These are phyloP conservation scores for Odonthalia washingtoniensis DNA, from an alignment of 31 red algal species.

Conservation along the genomic window DNA sequence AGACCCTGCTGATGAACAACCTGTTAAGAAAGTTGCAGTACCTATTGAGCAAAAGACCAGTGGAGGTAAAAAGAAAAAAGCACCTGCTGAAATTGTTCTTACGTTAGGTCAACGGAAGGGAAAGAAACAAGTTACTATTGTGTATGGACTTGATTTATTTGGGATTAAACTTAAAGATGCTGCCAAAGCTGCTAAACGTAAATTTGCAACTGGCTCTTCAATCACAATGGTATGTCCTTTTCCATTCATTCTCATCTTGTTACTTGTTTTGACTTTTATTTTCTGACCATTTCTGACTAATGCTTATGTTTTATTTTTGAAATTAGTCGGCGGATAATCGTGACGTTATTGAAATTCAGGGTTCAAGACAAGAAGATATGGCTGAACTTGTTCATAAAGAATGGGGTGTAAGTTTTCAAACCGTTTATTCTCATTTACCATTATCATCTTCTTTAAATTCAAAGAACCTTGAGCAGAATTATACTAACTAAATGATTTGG, in stretches of 20 bases:
- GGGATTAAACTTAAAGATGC: slow-evolving; percentile 83
- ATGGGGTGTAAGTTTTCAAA: slow-evolving; percentile 58
- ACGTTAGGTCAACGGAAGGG: slow-evolving; percentile 67
- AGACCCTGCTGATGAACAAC: slow-evolving; percentile 36
- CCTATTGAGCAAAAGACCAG: slow-evolving; percentile 68
- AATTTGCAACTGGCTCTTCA: slow-evolving; percentile 74
- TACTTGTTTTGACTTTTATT: neutral
- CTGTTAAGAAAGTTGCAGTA: slow-evolving; percentile 53
- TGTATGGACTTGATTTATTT: slow-evolving; percentile 81
- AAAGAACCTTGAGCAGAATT: too few species aligned
- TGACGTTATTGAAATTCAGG: slow-evolving; percentile 82
- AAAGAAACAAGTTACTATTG: slow-evolving; percentile 80
- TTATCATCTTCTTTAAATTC: neutral
- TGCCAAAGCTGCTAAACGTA: slow-evolving; percentile 65
- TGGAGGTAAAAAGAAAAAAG: slow-evolving; percentile 75
- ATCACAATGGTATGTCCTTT: slow-evolving; percentile 62
- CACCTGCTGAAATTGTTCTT: slow-evolving; percentile 66
- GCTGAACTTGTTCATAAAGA: slow-evolving; percentile 63
- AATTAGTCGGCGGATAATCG: slow-evolving; percentile 77
- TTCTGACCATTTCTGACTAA: neutral
- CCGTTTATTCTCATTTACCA: neutral
- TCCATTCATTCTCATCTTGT: neutral
- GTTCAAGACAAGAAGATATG: slow-evolving; percentile 70
- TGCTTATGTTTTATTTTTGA: neutral
- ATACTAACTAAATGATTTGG: too few species aligned